phyloP scores from a whole-genome alignment of 2,329 filamentous ascomycete species.

The Cercospora sp. region DNA sequence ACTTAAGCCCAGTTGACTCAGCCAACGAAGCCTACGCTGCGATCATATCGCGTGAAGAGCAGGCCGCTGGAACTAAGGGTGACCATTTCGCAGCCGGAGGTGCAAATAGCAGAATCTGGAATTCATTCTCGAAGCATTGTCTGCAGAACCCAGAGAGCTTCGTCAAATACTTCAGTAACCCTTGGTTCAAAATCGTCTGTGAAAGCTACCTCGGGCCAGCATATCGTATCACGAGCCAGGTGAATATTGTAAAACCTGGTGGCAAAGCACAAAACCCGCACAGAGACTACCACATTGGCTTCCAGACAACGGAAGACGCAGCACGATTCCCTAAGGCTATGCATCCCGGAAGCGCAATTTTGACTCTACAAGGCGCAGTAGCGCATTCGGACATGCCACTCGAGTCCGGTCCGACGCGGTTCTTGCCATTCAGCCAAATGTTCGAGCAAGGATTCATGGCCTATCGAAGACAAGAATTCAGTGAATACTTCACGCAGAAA shows the following conservation, averaged over 20 bases:
- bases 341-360: conserved; percentile 57
- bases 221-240: conserved; percentile 62
- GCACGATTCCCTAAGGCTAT: conserved; percentile 53
- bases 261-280: conserved; percentile 59
- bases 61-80: conserved; percentile 45
- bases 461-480: conserved; percentile 56
- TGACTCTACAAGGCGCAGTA: conserved; percentile 64
- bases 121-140: conserved; percentile 64
- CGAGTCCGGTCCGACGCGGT: conserved; percentile 59
- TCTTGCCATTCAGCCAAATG: conserved; percentile 61
- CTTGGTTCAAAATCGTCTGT: conserved; percentile 55
- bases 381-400: conserved; percentile 63
- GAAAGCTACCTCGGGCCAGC: conserved; percentile 60
- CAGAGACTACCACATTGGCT: conserved; percentile 65
- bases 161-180: conserved; percentile 60
- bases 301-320: conserved; percentile 54
- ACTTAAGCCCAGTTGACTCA: conserved; percentile 45
- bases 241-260: conserved; percentile 63
- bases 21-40: conserved; percentile 51
- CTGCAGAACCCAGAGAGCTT: conserved; percentile 55
- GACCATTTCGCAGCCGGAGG: conserved; percentile 62
- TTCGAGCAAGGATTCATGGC: conserved; percentile 60
- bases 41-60: conserved; percentile 52
- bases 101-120: conserved; percentile 64
- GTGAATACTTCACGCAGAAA: conserved; percentile 54